phyloP scores from a whole-genome alignment of 345 rosid species.

The Arabis hirsuta region DNA sequence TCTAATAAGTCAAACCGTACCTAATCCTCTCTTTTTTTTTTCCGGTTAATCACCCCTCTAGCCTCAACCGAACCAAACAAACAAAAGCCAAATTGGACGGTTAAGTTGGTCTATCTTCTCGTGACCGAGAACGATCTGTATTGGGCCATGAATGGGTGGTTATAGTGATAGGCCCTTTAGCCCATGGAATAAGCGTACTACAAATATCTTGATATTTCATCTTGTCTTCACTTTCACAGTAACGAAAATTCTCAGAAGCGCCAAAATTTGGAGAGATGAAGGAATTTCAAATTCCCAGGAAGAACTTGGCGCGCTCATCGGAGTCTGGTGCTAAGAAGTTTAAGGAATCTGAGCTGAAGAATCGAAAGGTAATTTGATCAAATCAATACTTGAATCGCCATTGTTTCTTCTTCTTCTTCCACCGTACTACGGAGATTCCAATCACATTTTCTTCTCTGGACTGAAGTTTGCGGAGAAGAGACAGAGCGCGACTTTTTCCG shows the following conservation, averaged over 20 bases:
- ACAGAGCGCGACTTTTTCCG: constrained; percentile 40
- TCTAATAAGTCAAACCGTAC: not conserved
- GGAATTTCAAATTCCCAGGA: constrained; percentile 45
- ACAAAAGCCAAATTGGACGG: constrained; percentile 8
- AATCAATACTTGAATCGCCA: not conserved
- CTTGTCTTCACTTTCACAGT: not conserved
- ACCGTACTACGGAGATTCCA: constrained; percentile 5
- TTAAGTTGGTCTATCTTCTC: not conserved
- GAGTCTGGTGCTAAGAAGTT: constrained; percentile 27
- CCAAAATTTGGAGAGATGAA: constrained; percentile 37
- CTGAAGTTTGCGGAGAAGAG: constrained; percentile 42
- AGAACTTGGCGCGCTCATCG: constrained; percentile 38
- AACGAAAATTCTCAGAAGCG: constrained; percentile 3
- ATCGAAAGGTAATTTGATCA: constrained; percentile 37
- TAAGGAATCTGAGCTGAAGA: constrained; percentile 40
- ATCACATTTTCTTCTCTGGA: constrained; percentile 20
- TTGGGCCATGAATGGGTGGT: constrained; percentile 23
- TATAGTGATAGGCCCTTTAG: not conserved
- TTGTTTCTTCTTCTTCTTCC: constrained; percentile 15
- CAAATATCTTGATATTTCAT: constrained; percentile 16
- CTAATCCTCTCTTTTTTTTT: not conserved
- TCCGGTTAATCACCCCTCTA: not conserved
- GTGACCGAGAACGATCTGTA: not conserved
- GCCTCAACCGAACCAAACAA: constrained; percentile 2
- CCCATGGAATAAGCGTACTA: constrained; percentile 27